phyloP scores from a whole-genome alignment of 2,329 filamentous ascomycete genomes.

The Cladosporium sp. region DNA sequence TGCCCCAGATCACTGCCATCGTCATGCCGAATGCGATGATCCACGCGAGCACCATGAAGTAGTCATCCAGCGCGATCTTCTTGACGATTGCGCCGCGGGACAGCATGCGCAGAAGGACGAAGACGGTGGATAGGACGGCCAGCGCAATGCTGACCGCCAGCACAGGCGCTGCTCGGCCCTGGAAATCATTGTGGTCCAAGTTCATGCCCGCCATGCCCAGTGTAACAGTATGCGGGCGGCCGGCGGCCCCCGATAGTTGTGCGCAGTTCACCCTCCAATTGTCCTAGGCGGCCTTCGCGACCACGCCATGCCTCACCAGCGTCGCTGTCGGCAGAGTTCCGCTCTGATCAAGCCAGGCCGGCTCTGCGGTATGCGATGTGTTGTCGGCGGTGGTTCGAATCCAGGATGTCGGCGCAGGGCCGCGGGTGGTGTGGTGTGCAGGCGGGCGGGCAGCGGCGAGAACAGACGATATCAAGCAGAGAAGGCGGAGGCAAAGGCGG shows the following conservation, averaged over 20 bases:
- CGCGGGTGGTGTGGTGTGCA: background rate
- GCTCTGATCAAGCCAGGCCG: no score
- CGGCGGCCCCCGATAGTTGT: background rate
- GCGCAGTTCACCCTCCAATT: constrained; percentile 7
- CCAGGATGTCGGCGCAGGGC: background rate
- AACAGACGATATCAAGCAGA: constrained; percentile 8
- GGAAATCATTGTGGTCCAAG: constrained; percentile 23
- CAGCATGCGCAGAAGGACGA: constrained; percentile 67
- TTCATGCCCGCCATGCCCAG: constrained; percentile 15
- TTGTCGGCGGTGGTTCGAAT: background rate
- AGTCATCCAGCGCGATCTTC: constrained; percentile 69
- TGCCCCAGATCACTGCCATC: constrained; percentile 59
- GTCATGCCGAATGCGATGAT: constrained; percentile 61
- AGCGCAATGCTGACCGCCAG: constrained; percentile 66
- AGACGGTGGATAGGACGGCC: constrained; percentile 63
- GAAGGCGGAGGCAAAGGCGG: background rate
- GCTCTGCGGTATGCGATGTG: no score
- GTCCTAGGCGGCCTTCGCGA: constrained; percentile 10
- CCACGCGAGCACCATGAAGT: constrained; percentile 76
- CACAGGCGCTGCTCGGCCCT: constrained; percentile 41
- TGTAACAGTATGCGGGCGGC: background rate
- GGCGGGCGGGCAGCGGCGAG: background rate
- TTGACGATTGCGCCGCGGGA: constrained; percentile 68
- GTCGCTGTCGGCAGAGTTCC: background rate
- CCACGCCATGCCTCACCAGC: constrained; percentile 4